phyloP scores from a whole-genome alignment of 1,284 basidiomycete genomes.

The Fistulinella staudtii region DNA sequence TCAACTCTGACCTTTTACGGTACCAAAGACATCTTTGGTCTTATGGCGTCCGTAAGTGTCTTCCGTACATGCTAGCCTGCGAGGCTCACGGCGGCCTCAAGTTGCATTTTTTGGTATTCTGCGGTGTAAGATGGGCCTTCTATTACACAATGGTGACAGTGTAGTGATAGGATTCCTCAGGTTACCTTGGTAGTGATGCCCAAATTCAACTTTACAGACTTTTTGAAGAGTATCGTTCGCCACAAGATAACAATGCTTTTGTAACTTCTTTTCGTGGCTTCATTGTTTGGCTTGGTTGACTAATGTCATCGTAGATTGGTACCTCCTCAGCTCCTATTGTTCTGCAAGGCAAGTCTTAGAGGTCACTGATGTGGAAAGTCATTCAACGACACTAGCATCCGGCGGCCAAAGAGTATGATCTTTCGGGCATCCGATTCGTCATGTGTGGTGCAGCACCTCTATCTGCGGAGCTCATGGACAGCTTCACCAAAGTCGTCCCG shows the following conservation, averaged over 20 bases:
- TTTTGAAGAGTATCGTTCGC: constrained; percentile 65
- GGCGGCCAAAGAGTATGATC: constrained; percentile 60
- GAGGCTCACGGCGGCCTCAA: constrained; percentile 22
- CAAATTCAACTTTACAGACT: constrained; percentile 65
- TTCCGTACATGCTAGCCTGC: background rate
- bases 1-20: constrained; percentile 13
- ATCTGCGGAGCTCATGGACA: constrained; percentile 57
- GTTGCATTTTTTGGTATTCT: constrained; percentile 55
- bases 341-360: constrained; percentile 55
- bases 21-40: constrained; percentile 64
- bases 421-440: constrained; percentile 55
- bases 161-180: constrained; percentile 29
- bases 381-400: constrained; percentile 48
- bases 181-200: constrained; percentile 66
- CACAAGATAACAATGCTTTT: constrained; percentile 64
- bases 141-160: background rate
- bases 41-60: constrained; percentile 52
- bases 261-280: constrained; percentile 34
- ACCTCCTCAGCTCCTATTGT: constrained; percentile 64
- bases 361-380: background rate
- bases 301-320: constrained; percentile 46
- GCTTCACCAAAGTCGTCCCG: constrained; percentile 54
- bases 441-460: constrained; percentile 75
- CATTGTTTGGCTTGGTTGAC: background rate
- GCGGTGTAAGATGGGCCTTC: constrained; percentile 39